These are phyloP conservation scores for Chrysosporium keratinophilum DNA, from an alignment of 2,329 filamentous ascomycete species.

Conservation along the genomic window DNA sequence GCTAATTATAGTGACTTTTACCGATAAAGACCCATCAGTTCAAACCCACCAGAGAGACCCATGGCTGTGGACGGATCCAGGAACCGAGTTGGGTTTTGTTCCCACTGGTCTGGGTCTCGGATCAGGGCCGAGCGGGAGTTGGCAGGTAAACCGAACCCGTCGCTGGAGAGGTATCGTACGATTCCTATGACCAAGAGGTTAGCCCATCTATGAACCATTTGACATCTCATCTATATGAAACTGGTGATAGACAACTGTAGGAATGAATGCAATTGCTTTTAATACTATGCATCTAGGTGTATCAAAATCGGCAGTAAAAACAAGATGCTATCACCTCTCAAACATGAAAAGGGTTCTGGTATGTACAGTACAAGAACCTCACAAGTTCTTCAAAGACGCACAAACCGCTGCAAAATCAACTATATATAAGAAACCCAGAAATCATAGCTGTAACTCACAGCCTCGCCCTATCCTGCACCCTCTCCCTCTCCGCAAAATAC, in stretches of 20 bases:
- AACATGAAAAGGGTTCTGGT: background rate
- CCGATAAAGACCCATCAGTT: too few relatives aligned
- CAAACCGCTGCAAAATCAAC: background rate
- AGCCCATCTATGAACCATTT: background rate
- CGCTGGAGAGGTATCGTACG: too few relatives aligned
- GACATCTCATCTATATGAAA: background rate
- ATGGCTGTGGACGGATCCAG: background rate
- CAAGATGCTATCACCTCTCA: background rate
- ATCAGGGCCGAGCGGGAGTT: background rate
- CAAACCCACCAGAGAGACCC: background rate
- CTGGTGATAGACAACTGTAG: background rate
- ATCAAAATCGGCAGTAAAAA: too few relatives aligned
- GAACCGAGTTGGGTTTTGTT: background rate
- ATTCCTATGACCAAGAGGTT: too few relatives aligned
- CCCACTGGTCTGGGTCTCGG: background rate
- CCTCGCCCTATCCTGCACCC: slow-evolving; percentile 34
- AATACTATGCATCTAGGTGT: background rate
- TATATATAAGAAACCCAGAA: background rate
- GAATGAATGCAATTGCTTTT: background rate
- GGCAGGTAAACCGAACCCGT: background rate
- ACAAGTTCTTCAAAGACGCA: background rate
- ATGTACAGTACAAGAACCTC: too few relatives aligned
- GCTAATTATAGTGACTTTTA: background rate
- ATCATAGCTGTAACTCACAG: slow-evolving; percentile 25
- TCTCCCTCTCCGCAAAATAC: slow-evolving; percentile 54